phyloP scores from a whole-genome alignment of 352 stramenopile genomes.

The Achlya hypogyna region DNA sequence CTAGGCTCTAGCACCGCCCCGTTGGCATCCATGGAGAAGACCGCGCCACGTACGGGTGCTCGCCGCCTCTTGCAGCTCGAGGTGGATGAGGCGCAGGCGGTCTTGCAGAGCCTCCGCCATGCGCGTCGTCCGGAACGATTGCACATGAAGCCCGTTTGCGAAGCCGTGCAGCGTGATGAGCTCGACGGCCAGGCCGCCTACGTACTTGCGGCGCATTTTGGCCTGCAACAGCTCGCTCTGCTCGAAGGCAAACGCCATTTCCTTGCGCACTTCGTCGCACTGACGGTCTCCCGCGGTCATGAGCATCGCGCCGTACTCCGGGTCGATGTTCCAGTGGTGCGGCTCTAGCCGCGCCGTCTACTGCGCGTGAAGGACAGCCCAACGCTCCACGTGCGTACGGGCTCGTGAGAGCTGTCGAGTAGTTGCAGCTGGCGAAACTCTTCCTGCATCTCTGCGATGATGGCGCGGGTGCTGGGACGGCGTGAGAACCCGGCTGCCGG shows the following conservation, averaged over 20 bases:
- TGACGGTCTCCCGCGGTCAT: constrained; percentile 50
- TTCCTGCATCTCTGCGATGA: constrained; percentile 74
- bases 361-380: background rate
- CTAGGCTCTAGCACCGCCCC: background rate
- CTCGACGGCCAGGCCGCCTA: constrained; percentile 64
- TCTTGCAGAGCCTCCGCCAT: constrained; percentile 56
- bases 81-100: constrained; percentile 58
- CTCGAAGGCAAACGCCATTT: constrained; percentile 74
- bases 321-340: constrained; percentile 82
- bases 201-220: constrained; percentile 77
- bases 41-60: background rate
- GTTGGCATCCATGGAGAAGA: background rate
- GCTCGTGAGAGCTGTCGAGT: constrained; percentile 40
- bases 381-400: constrained; percentile 23
- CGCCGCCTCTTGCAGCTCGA: constrained; percentile 6
- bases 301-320: constrained; percentile 75
- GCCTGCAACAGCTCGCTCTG: constrained; percentile 68
- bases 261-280: constrained; percentile 82
- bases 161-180: constrained; percentile 63
- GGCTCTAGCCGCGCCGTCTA: constrained; percentile 35
- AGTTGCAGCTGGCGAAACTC: constrained; percentile 66
- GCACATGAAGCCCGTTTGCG: constrained; percentile 48
- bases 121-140: constrained; percentile 77
- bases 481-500: background rate
- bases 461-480: constrained; percentile 41